A percentile compares a stretch with the other conserved stretches of the same genome.
These are phyloP conservation scores for Lactarius deliciosus DNA, from an alignment of 768 basidiomycete genomes.

Conservation along the genomic window DNA sequence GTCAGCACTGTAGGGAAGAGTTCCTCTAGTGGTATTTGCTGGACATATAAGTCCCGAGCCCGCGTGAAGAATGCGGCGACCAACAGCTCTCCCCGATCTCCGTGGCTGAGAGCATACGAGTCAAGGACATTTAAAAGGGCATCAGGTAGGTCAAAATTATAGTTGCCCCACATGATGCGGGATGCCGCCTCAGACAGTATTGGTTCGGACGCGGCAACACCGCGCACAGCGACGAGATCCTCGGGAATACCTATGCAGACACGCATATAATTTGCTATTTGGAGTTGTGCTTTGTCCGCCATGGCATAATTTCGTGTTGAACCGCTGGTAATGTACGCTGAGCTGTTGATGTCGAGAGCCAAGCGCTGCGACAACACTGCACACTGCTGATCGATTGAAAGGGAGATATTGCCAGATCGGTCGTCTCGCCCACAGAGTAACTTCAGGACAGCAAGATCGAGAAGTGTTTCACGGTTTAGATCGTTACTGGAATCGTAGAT, in stretches of 20 bases:
- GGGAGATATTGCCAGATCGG: not conserved
- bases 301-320: not conserved
- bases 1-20: not conserved
- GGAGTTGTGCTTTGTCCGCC: not conserved
- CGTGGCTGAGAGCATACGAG: not conserved
- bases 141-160: not conserved
- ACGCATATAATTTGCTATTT: not conserved
- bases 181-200: slow-evolving; percentile 9
- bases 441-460: not conserved
- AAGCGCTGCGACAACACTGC: not conserved
- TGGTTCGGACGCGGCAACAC: not conserved
- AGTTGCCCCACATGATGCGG: not conserved
- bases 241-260: not conserved
- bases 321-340: not conserved
- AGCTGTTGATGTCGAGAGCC: not conserved
- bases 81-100: not conserved
- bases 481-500: not conserved
- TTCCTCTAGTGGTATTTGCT: not conserved
- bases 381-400: not conserved
- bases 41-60: not conserved
- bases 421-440: not conserved
- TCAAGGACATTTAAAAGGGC: not conserved
- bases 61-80: not conserved
- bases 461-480: not conserved
- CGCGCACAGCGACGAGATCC: not conserved